Evolutionary conservation across 2,329 filamentous ascomycete species (phyloP).

Genomic region (Lasiodiplodia sp.): DNA sequence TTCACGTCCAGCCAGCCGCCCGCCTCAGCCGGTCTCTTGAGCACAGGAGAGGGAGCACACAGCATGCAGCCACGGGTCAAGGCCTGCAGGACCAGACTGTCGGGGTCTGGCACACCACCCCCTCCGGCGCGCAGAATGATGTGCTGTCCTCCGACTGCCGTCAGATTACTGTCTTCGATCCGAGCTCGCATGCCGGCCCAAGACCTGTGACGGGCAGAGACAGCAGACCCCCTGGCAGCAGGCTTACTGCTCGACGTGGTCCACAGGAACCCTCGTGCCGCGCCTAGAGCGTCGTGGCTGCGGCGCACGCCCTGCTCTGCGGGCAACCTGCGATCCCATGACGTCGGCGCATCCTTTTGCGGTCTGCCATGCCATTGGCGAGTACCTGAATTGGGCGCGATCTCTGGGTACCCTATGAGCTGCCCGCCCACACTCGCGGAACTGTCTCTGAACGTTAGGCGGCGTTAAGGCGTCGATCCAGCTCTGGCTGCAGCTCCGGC

Average conservation of each 20-base stretch:
- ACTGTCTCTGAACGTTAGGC: slow-evolving; percentile 28
- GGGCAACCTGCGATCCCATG: slow-evolving; percentile 12
- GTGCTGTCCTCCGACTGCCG: slow-evolving; percentile 28
- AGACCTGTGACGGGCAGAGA: slow-evolving; percentile 6
- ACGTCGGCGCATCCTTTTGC: slow-evolving; percentile 16
- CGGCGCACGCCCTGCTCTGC: slow-evolving; percentile 23
- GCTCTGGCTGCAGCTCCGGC: slow-evolving; percentile 33
- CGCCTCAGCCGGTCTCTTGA: neutral
- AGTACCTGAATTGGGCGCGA: slow-evolving; percentile 35
- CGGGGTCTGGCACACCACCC: slow-evolving; percentile 17
- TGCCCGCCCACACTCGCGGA: slow-evolving; percentile 42
- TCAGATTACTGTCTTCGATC: slow-evolving; percentile 24
- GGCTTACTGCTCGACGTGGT: slow-evolving; percentile 27
- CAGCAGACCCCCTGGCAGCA: slow-evolving; percentile 12
- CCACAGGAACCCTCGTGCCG: slow-evolving; percentile 7
- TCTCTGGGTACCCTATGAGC: slow-evolving; percentile 49
- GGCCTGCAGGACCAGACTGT: slow-evolving; percentile 19
- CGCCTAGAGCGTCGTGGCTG: slow-evolving; percentile 20
- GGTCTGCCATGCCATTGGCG: slow-evolving; percentile 24
- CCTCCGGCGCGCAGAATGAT: slow-evolving; percentile 21
- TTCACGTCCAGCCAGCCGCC: neutral
- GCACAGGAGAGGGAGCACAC: neutral
- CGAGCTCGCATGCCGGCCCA: slow-evolving; percentile 6
- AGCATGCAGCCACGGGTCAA: slow-evolving; percentile 13
- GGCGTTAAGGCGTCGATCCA: slow-evolving; percentile 29